A percentile compares a stretch with the other conserved stretches of the same genome.
Conservation (phyloP, 176 grass and related monocot species). For the Dendrocalamus sinicus region DNA sequence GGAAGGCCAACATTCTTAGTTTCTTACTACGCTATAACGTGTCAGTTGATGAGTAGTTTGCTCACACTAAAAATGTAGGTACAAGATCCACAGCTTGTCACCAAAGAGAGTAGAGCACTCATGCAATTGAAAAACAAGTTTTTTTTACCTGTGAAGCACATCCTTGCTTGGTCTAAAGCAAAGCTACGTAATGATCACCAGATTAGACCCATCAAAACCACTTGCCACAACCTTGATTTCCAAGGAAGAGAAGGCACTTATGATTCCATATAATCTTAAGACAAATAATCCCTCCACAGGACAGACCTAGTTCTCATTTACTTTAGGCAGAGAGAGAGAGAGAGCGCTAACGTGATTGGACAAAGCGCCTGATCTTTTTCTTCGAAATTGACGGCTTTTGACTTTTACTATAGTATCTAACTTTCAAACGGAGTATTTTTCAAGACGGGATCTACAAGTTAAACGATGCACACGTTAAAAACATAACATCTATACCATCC, state of each 20-base stretch:
- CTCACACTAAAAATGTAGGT: constrained; percentile 35
- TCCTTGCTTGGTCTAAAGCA: background rate
- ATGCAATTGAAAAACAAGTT: background rate
- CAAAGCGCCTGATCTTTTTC: background rate
- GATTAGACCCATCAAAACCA: constrained; percentile 8
- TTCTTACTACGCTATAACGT: background rate
- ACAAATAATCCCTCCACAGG: background rate
- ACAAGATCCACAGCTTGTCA: background rate
- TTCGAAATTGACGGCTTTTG: too few species aligned
- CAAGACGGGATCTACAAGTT: too few species aligned
- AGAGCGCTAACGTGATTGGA: background rate
- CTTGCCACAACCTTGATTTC: background rate
- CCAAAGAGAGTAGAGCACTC: constrained; percentile 7
- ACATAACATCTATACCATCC: too few species aligned
- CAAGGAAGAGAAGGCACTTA: background rate
- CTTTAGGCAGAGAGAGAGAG: background rate
- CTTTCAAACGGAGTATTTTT: too few species aligned
- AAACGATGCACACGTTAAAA: too few species aligned
- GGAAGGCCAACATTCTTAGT: constrained; percentile 20
- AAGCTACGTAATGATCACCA: background rate
- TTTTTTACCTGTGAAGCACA: constrained; percentile 5
- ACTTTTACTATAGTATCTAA: too few species aligned
- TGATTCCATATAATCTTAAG: background rate
- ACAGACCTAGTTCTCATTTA: background rate
- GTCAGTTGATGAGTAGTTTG: constrained; percentile 28